A percentile compares a stretch with the other conserved stretches of the same genome.
These are phyloP conservation scores for Euphorbia peplus DNA, from an alignment of 345 rosid genomes.

Conservation along the genomic window DNA sequence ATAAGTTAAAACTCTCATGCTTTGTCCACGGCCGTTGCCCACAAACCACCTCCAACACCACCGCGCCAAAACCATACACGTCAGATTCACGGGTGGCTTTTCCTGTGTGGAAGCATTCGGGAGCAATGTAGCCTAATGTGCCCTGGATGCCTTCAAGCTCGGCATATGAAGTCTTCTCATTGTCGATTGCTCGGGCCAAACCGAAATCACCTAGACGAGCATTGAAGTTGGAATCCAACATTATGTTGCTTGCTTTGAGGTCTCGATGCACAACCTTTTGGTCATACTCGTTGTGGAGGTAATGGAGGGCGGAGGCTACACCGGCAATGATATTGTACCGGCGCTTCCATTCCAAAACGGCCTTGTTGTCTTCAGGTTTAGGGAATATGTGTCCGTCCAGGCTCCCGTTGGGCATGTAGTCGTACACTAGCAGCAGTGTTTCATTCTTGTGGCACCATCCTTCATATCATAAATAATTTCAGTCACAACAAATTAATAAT, in stretches of 20 bases:
- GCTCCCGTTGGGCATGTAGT: slow-evolving; percentile 66
- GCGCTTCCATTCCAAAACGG: slow-evolving; percentile 34
- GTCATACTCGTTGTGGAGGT: slow-evolving; percentile 58
- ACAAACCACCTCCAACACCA: slow-evolving; percentile 51
- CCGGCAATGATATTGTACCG: slow-evolving; percentile 48
- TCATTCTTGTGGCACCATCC: slow-evolving; percentile 63
- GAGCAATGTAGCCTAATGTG: slow-evolving; percentile 56
- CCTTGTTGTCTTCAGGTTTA: slow-evolving; percentile 17
- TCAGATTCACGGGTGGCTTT: slow-evolving; percentile 61
- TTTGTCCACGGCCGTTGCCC: slow-evolving; percentile 49
- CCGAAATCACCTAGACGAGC: slow-evolving; percentile 63
- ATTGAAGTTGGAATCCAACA: slow-evolving; percentile 52
- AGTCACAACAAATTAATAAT: neutral
- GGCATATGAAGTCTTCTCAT: slow-evolving; percentile 48
- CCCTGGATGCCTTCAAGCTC: slow-evolving; percentile 53
- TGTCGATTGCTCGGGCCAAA: slow-evolving; percentile 51
- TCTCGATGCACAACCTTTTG: slow-evolving; percentile 60
- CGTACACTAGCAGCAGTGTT: slow-evolving; percentile 47
- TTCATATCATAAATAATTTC: neutral
- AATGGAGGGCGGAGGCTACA: slow-evolving; percentile 53
- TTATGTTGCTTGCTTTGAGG: slow-evolving; percentile 64
- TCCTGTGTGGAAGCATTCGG: slow-evolving; percentile 54
- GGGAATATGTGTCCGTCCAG: slow-evolving; percentile 44
- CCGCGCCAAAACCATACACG: slow-evolving; percentile 55
- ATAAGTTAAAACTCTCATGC: slow-evolving; percentile 25